Percentiles rank a stretch among this genome's conserved stretches.
phyloP scores from a whole-genome alignment of 768 basidiomycete genomes.

The Cyclocybe cylindracea region DNA sequence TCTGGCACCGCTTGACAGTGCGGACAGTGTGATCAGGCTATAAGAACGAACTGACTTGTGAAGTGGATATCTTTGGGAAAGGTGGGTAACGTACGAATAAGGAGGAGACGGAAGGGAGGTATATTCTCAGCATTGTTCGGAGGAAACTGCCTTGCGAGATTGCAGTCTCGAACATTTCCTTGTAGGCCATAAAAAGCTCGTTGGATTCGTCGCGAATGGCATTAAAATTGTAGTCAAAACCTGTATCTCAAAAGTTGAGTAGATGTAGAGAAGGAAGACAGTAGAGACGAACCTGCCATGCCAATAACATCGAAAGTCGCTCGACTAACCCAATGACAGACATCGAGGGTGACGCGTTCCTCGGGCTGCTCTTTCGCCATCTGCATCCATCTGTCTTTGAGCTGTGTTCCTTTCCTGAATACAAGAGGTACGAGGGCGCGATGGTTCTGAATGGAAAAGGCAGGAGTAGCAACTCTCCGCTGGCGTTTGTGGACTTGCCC shows the following conservation, averaged over 20 bases:
- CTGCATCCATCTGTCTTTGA: constrained; percentile 61
- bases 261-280: neutral
- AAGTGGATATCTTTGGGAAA: neutral
- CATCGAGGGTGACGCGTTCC: constrained; percentile 52
- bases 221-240: constrained; percentile 86
- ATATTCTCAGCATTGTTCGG: constrained; percentile 51
- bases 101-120: constrained; percentile 54
- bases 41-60: neutral
- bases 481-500: constrained; percentile 80
- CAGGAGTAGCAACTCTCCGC: constrained; percentile 72
- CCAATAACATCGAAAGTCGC: constrained; percentile 93
- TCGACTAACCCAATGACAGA: constrained; percentile 79
- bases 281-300: constrained; percentile 59
- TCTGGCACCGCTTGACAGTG: constrained; percentile 56
- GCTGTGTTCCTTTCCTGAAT: constrained; percentile 64
- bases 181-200: constrained; percentile 76
- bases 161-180: constrained; percentile 81
- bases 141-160: constrained; percentile 55
- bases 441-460: constrained; percentile 80
- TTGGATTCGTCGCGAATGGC: constrained; percentile 80
- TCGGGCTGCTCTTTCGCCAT: constrained; percentile 32
- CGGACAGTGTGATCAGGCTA: constrained; percentile 57
- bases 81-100: constrained; percentile 52
- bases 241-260: constrained; percentile 34
- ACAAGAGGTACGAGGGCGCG: constrained; percentile 71